Conservation (phyloP, 1,284 basidiomycete species). For the Leccinum pachyderme region DNA sequence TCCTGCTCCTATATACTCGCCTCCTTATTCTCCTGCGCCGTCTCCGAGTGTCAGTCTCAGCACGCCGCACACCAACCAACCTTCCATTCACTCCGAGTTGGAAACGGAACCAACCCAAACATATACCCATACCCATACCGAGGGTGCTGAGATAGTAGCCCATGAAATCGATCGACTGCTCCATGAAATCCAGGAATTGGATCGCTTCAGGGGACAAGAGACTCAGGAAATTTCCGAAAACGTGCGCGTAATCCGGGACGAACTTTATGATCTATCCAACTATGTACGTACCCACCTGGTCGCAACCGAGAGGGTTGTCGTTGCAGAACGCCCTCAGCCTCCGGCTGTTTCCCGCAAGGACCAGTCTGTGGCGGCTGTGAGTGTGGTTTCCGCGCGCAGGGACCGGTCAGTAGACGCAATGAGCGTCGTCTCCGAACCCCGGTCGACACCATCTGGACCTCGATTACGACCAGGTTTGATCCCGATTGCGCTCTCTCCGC, state of each 20-base stretch:
- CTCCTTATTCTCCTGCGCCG: conserved; percentile 29
- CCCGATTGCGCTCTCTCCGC: conserved; percentile 38
- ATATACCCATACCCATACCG: conserved; percentile 10
- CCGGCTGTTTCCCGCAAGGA: conserved; percentile 39
- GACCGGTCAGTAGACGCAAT: conserved; percentile 43
- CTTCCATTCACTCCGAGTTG: conserved; percentile 56
- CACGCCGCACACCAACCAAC: conserved; percentile 59
- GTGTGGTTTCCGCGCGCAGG: conserved; percentile 25
- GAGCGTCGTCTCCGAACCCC: conserved; percentile 21
- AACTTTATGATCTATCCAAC: conserved; percentile 57
- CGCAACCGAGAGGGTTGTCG: conserved; percentile 21
- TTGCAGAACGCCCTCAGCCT: conserved; percentile 13
- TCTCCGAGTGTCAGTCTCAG: conserved; percentile 59
- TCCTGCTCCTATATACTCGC: conserved; percentile 32
- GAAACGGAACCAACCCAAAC: conserved; percentile 43
- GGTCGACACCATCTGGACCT: conserved; percentile 30
- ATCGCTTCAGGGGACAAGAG: conserved; percentile 58
- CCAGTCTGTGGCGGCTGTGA: conserved; percentile 40
- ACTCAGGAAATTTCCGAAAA: conserved; percentile 58
- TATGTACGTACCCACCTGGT: conserved; percentile 31
- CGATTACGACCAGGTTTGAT: conserved; percentile 21
- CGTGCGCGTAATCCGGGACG: conserved; percentile 58
- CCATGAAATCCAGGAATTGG: conserved; percentile 61
- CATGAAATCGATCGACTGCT: conserved; percentile 68
- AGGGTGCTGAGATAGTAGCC: conserved; percentile 44